Evolutionary conservation across 208 protist species (phyloP).

Genomic region (Leishmania guyanensis): DNA sequence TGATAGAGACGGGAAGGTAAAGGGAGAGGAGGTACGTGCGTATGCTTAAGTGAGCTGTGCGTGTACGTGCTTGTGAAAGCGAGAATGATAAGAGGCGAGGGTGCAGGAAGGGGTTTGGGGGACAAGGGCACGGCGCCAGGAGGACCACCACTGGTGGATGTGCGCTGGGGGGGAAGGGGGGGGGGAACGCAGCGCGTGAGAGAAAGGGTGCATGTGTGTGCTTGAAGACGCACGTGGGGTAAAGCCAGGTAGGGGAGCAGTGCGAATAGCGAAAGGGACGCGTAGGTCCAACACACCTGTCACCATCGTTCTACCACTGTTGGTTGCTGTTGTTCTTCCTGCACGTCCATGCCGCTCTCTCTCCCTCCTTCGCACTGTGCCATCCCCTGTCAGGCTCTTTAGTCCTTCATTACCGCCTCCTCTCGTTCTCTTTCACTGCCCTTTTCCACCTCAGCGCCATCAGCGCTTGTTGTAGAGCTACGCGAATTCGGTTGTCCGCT

Average conservation of each 20-base stretch:
- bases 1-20: background rate
- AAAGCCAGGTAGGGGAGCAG: background rate
- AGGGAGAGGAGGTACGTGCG: background rate
- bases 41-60: background rate
- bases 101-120: background rate
- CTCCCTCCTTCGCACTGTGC: background rate
- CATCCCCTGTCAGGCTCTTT: background rate
- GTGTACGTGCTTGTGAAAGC: background rate
- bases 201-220: background rate
- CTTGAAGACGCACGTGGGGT: background rate
- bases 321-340: background rate
- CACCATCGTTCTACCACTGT: background rate
- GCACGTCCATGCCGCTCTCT: background rate
- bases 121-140: background rate
- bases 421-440: background rate
- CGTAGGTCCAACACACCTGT: too few relatives aligned
- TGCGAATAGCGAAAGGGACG: background rate
- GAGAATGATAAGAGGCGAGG: background rate
- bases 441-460: background rate
- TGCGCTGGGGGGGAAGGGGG: background rate
- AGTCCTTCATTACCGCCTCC: background rate
- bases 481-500: too few relatives aligned
- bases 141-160: background rate
- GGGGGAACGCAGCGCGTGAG: background rate
- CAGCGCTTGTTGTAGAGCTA: background rate